Percentiles rank a stretch among this genome's conserved stretches.
Conservation (phyloP, 345 rosid species). For the Syzygium jambos region DNA sequence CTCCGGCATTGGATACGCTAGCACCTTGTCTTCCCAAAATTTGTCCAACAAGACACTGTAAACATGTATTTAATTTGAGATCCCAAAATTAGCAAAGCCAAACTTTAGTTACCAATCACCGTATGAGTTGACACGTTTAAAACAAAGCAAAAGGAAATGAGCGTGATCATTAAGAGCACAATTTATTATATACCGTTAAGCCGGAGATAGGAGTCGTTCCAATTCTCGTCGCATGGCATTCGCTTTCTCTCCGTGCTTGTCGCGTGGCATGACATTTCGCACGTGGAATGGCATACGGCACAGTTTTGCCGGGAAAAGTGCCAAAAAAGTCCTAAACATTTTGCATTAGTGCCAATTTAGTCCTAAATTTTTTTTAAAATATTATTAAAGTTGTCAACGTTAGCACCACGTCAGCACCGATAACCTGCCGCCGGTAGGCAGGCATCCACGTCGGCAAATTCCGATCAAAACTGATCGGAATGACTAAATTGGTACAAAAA, state of each 20-base stretch:
- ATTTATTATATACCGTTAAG: neutral
- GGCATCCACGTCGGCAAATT: too few species aligned
- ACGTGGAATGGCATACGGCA: neutral
- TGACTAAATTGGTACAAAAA: too few species aligned
- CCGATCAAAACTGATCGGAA: too few species aligned
- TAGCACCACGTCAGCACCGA: too few species aligned
- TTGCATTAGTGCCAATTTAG: too few species aligned
- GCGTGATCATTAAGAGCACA: rapidly evolving
- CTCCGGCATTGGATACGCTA: neutral
- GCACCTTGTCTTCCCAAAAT: too few species aligned
- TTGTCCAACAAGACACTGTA: neutral
- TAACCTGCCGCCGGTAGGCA: too few species aligned
- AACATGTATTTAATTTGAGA: neutral
- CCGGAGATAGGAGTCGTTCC: neutral
- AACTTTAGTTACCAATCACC: neutral
- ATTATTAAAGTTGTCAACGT: too few species aligned
- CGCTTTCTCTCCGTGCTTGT: too few species aligned
- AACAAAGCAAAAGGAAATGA: neutral
- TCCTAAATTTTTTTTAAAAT: too few species aligned
- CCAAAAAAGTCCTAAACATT: too few species aligned
- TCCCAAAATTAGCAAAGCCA: neutral
- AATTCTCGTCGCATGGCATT: neutral
- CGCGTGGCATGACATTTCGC: neutral
- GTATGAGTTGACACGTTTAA: neutral
- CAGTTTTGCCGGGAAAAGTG: too few species aligned